Base-by-base conservation (phyloP, 2,329 filamentous ascomycete genomes). In the Alternaria sp. region DNA sequence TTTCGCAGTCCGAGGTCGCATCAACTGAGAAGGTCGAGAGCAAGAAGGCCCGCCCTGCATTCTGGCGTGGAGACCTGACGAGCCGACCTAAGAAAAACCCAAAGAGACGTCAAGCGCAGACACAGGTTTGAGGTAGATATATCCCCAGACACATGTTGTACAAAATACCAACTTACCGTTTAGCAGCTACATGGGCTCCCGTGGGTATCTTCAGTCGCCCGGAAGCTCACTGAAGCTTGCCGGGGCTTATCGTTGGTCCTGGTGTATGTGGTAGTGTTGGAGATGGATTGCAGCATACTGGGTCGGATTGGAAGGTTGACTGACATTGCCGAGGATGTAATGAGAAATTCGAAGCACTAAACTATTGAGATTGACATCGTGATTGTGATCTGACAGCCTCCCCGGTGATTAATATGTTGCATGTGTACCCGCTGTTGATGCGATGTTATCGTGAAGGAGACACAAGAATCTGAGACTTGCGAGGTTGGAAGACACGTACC, bases 261-360 rank as follows among this genome's bases (percentile, higher is more conserved):
- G 25, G 3, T 28, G 25, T 15, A 15, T 15, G 30, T 14, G 30
- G 2, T 37, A 37, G 30, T 6, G 30, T 37, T 4, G 30, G 30
- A 1, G 14, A 8, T 15, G 14, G 7, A 7, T 37, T 37, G 7
- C 33, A 37, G 33, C 33, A 37, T n/a, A 37, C 33, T 37, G 14
- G 33, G 33, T n/a, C 4, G 33, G 33, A 37, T 37, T 37, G 33
- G 8, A 37, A 37, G 33, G 33, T 3, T 2, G 14, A 2, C 3
- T 4, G 0, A 9, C 1, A 8, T 37, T 7, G 33, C 33, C 9
- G 33, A 1, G 1, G 2, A 3, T 1, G 9, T 37, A 5, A 1
- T 9, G 2, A 37, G 33, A 8, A 2, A 37, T 37, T 37, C 33
- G 33, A 37, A n/a, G 15, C 33, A 37, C 33, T 15, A 2, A 5